These are phyloP conservation scores for Phaeodactylum tricornutum DNA, from an alignment of 108 stramenopile species.

Conservation along the genomic window DNA sequence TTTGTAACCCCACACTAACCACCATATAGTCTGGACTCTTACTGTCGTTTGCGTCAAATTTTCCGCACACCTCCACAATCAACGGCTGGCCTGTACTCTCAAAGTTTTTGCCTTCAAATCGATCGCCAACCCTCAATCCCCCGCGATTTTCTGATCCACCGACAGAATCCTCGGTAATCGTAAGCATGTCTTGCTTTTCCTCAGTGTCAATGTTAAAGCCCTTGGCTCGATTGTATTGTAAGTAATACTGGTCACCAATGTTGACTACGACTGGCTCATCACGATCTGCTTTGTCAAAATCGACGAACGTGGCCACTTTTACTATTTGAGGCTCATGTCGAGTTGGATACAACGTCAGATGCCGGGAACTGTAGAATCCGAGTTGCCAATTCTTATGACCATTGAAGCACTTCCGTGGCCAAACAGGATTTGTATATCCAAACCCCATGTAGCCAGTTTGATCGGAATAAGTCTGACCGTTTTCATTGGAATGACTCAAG, in stretches of 20 bases:
- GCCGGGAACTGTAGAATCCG: constrained; percentile 32
- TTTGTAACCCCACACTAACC: no score
- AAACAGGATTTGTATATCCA: not conserved
- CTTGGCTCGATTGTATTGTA: constrained; percentile 26
- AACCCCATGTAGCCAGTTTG: constrained; percentile 23
- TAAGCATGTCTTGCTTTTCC: constrained; percentile 22
- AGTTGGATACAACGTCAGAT: not conserved
- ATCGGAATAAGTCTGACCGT: no score
- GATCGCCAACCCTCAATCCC: no score
- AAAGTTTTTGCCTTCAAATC: no score
- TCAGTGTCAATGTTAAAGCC: constrained; percentile 24
- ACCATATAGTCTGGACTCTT: not conserved
- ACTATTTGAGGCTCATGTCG: not conserved
- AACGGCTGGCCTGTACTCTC: no score
- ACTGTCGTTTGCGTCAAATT: no score
- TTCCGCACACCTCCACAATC: no score
- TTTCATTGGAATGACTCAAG: constrained; percentile 37
- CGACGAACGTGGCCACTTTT: constrained; percentile 6
- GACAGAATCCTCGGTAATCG: no score
- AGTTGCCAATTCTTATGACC: constrained; percentile 18
- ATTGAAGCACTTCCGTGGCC: constrained; percentile 6
- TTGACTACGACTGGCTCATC: constrained; percentile 5
- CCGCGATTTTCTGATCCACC: no score
- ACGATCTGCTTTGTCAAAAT: not conserved
- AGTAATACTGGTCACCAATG: constrained; percentile 7